Percentiles rank a stretch among this genome's conserved stretches.
These are phyloP conservation scores for Zizania latifolia DNA, from an alignment of 176 grass and related monocot genomes.

Conservation along the genomic window DNA sequence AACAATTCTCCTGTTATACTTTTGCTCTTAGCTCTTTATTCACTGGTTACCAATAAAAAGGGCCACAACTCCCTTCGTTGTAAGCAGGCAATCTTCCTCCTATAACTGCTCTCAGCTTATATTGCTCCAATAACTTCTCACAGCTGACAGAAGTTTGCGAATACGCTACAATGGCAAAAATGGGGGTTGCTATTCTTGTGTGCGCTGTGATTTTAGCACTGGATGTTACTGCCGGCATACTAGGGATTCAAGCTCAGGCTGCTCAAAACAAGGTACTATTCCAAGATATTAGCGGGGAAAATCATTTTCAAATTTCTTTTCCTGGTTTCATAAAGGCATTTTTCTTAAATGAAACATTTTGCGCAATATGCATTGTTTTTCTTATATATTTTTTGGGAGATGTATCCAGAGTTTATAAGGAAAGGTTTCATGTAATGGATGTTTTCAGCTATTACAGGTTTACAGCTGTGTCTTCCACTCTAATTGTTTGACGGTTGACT, in stretches of 20 bases:
- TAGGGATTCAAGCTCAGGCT: conserved; percentile 80
- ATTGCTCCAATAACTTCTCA: background rate
- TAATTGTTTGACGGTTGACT: background rate
- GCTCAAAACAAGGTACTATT: conserved; percentile 73
- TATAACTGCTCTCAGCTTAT: conserved; percentile 12
- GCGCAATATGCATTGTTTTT: background rate
- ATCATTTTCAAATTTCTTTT: background rate
- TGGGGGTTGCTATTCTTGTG: conserved; percentile 44
- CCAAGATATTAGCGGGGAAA: background rate
- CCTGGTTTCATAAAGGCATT: background rate
- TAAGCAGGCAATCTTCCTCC: conserved; percentile 33
- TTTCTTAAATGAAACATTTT: background rate
- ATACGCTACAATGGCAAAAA: conserved; percentile 32
- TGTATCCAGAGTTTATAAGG: background rate
- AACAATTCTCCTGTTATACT: conserved; percentile 38
- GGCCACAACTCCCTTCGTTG: conserved; percentile 15
- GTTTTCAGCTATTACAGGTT: background rate
- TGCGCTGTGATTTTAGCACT: conserved; percentile 71
- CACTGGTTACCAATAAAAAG: conserved; percentile 37
- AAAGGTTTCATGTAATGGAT: background rate
- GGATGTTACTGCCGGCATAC: conserved; percentile 83
- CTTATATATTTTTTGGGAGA: too few species aligned
- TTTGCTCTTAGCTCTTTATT: conserved; percentile 31
- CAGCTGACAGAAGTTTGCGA: conserved; percentile 19
- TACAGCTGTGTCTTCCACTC: background rate